Percentiles rank a stretch among this genome's conserved stretches.
phyloP scores from a whole-genome alignment of 1,139 yeast genomes.

The Geotrichum bryndzae region DNA sequence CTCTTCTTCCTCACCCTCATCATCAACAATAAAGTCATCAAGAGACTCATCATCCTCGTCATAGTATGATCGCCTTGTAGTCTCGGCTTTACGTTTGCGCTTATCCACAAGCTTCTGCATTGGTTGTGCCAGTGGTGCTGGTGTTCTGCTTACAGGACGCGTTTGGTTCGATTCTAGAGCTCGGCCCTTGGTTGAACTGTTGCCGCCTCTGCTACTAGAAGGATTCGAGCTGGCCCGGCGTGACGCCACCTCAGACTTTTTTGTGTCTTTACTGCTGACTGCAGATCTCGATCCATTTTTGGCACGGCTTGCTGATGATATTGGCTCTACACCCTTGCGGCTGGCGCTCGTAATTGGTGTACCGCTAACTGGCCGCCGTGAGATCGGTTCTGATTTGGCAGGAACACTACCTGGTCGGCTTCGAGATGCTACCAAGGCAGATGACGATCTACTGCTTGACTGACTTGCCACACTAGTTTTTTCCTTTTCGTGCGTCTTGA shows the following conservation, averaged over 20 bases:
- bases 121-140: slow-evolving; percentile 33
- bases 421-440: background rate
- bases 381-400: background rate
- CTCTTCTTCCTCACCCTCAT: slow-evolving; percentile 30
- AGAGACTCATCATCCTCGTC: slow-evolving; percentile 32
- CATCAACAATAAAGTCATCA: slow-evolving; percentile 36
- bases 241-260: slow-evolving; percentile 6
- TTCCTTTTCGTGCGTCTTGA: slow-evolving; percentile 18
- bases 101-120: slow-evolving; percentile 27
- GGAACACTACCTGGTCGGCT: slow-evolving; percentile 1
- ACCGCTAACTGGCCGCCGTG: background rate
- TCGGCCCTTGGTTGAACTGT: background rate
- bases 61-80: slow-evolving; percentile 8
- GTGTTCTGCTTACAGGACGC: slow-evolving; percentile 15
- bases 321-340: background rate
- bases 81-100: slow-evolving; percentile 16
- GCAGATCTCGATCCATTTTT: slow-evolving; percentile 15
- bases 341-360: background rate
- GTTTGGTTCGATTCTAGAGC: background rate
- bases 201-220: background rate
- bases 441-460: slow-evolving; percentile 2
- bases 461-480: background rate
- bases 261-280: slow-evolving; percentile 2
- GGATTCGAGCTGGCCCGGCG: background rate
- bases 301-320: slow-evolving; percentile 20